Conservation (phyloP, 805 yeast species). For the Suhomyces sp. region DNA sequence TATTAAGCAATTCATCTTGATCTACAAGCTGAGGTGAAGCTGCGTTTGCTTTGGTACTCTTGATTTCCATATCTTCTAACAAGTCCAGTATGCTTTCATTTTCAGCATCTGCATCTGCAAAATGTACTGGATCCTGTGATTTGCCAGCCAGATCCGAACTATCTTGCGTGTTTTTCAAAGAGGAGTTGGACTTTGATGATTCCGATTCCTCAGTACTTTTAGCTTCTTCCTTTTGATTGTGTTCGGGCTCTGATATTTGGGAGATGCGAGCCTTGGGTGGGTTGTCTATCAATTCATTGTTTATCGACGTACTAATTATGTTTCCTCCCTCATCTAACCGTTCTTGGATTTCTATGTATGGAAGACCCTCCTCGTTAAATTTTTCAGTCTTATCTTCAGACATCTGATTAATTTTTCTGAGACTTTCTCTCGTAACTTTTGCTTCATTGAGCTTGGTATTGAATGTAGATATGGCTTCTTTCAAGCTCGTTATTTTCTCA, state of each 20-base stretch:
- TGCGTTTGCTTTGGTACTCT: not conserved
- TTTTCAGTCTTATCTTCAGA: constrained; percentile 9
- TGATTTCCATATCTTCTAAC: constrained; percentile 34
- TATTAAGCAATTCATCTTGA: constrained; percentile 20
- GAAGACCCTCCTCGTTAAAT: constrained; percentile 48
- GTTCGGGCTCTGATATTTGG: not conserved
- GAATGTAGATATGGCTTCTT: constrained; percentile 41
- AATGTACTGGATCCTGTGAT: not conserved
- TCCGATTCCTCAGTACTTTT: not conserved
- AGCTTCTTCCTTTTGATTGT: not conserved
- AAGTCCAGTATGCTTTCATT: constrained; percentile 7
- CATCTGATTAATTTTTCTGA: constrained; percentile 15
- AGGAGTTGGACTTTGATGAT: not conserved
- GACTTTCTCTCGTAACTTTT: constrained; percentile 23
- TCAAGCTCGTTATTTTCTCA: constrained; percentile 26
- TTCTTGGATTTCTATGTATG: constrained; percentile 80
- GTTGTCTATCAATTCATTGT: constrained; percentile 13
- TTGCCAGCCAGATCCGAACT: not conserved
- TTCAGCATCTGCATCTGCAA: not conserved
- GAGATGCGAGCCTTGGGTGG: not conserved
- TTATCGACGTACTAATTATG: constrained; percentile 40
- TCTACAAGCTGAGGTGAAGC: constrained; percentile 6
- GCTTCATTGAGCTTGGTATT: constrained; percentile 40
- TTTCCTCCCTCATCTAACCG: constrained; percentile 78
- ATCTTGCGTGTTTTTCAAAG: not conserved